Conservation (phyloP, 306 rosid genomes). For the Mucuna pruriens region DNA sequence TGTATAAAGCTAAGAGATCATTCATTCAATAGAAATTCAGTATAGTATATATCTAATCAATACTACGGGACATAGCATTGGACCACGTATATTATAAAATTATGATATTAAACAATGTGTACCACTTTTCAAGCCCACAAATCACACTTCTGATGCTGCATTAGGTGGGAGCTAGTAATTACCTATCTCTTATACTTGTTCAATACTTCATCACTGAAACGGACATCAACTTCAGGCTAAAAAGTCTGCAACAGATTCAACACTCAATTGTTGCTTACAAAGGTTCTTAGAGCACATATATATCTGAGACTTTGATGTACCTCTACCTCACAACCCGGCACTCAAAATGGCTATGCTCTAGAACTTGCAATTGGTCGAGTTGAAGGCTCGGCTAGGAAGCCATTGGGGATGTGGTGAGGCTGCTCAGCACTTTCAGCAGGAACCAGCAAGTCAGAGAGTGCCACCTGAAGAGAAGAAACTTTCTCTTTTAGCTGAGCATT, state of each 20-base stretch:
- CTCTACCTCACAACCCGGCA: not conserved
- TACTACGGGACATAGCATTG: not conserved
- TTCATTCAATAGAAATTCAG: not conserved
- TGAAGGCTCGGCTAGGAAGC: constrained; percentile 37
- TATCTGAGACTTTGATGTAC: not conserved
- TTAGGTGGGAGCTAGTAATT: not conserved
- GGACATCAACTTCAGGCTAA: constrained; percentile 30
- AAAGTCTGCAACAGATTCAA: constrained; percentile 24
- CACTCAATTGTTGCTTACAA: not conserved
- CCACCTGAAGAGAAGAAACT: constrained; percentile 46
- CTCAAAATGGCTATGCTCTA: constrained; percentile 17
- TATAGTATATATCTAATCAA: not conserved
- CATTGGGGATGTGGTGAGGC: constrained; percentile 30
- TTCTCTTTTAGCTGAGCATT: constrained; percentile 51
- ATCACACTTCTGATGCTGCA: constrained; percentile 6
- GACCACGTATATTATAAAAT: not conserved
- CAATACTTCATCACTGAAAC: not conserved
- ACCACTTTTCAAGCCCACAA: not conserved
- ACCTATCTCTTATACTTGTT: not conserved
- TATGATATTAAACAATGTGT: not conserved
- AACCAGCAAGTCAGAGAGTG: constrained; percentile 35
- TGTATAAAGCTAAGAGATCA: not conserved
- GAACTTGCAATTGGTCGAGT: constrained; percentile 39
- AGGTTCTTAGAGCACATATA: not conserved
- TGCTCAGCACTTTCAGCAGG: constrained; percentile 37